Evolutionary conservation across 768 basidiomycete species (phyloP).

Genomic region (Nidularia pulvinata): DNA sequence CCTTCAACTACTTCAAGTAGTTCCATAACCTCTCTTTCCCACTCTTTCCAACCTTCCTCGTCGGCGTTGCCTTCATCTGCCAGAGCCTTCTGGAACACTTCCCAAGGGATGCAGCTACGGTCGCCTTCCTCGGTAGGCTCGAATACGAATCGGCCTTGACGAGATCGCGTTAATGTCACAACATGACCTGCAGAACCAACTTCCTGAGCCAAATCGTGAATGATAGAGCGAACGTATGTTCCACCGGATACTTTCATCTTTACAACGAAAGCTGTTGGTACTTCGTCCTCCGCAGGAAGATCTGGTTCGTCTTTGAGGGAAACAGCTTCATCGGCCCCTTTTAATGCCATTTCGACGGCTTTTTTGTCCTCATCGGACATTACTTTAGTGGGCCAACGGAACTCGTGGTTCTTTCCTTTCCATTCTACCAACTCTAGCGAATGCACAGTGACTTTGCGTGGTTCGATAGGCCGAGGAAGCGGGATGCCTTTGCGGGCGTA

Average conservation of each 20-base stretch:
- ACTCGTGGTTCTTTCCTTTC: constrained; percentile 75
- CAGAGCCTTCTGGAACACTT: constrained; percentile 64
- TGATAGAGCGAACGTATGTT: constrained; percentile 95
- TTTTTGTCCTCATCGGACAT: constrained; percentile 69
- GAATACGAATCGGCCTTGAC: constrained; percentile 81
- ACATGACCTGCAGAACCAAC: constrained; percentile 92
- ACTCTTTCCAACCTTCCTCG: constrained; percentile 68
- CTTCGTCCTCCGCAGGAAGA: constrained; percentile 20
- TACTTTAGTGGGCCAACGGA: constrained; percentile 71
- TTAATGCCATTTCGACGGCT: constrained; percentile 66
- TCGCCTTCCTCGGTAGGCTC: constrained; percentile 49
- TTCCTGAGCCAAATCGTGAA: constrained; percentile 87
- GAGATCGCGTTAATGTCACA: constrained; percentile 84
- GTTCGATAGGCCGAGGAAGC: constrained; percentile 92
- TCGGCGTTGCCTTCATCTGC: constrained; percentile 52
- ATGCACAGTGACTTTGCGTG: constrained; percentile 81
- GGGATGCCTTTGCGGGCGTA: constrained; percentile 92
- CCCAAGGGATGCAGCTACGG: constrained; percentile 70
- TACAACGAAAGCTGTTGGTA: constrained; percentile 81
- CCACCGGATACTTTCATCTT: constrained; percentile 95
- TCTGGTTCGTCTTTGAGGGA: constrained; percentile 40
- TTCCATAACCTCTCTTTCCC: constrained; percentile 83
- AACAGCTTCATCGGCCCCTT: constrained; percentile 39
- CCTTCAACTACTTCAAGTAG: constrained; percentile 58
- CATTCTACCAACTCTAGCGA: constrained; percentile 79